These are phyloP conservation scores for Septoria linicola DNA, from an alignment of 2,329 filamentous ascomycete species.

Conservation along the genomic window DNA sequence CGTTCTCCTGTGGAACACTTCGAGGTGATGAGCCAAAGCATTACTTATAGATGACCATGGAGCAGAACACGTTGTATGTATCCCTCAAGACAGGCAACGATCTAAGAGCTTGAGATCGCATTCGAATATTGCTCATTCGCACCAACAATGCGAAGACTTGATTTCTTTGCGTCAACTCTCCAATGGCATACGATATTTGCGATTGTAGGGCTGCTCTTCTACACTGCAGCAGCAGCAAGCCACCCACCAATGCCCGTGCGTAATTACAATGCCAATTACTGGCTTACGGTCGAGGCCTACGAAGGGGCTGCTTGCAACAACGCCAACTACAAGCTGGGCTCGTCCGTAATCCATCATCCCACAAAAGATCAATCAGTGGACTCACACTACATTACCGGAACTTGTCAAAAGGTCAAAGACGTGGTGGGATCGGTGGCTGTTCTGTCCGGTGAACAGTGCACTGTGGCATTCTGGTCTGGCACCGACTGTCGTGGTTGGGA, in stretches of 20 bases:
- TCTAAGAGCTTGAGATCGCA: neutral
- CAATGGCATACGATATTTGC: no score
- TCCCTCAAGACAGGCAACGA: neutral
- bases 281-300: neutral
- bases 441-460: neutral
- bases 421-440: neutral
- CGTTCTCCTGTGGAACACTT: no score
- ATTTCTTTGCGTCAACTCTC: no score
- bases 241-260: neutral
- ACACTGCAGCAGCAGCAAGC: neutral
- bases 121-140: neutral
- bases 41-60: neutral
- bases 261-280: neutral
- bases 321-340: neutral
- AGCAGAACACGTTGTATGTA: neutral
- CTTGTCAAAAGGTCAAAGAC: neutral
- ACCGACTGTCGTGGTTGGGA: neutral
- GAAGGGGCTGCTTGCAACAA: neutral
- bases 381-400: neutral
- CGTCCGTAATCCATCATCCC: neutral
- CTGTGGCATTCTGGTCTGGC: neutral
- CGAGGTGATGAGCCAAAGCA: no score
- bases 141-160: no score
- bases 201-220: neutral
- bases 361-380: neutral